phyloP scores from a whole-genome alignment of 2,329 filamentous ascomycete species.

The Sarocladiaceae sp. region DNA sequence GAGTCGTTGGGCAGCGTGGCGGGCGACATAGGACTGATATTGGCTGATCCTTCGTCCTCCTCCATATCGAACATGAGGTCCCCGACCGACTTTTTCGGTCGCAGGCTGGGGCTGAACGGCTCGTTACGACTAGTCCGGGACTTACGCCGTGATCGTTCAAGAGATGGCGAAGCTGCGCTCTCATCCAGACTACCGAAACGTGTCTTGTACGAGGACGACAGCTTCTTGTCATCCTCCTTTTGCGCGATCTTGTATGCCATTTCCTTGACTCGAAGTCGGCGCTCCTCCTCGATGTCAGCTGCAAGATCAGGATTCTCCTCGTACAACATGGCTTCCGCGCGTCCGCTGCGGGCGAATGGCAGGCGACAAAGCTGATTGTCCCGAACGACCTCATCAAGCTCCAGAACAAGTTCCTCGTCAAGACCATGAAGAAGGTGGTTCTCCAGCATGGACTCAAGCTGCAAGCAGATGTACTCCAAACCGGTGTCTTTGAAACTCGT shows the following conservation, averaged over 20 bases:
- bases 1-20: constrained; percentile 10
- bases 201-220: constrained; percentile 55
- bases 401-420: constrained; percentile 74
- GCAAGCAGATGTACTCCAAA: constrained; percentile 86
- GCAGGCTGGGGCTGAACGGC: constrained; percentile 61
- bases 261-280: constrained; percentile 67
- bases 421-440: constrained; percentile 83
- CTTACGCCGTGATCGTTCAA: constrained; percentile 42
- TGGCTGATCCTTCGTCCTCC: constrained; percentile 52
- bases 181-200: constrained; percentile 66
- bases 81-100: constrained; percentile 61
- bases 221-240: constrained; percentile 60
- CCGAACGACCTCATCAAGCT: constrained; percentile 76
- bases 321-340: constrained; percentile 62
- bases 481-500: constrained; percentile 83
- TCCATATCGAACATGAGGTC: constrained; percentile 97
- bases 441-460: constrained; percentile 87
- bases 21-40: constrained; percentile 15
- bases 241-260: constrained; percentile 65
- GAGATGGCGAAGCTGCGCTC: constrained; percentile 34
- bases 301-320: constrained; percentile 61
- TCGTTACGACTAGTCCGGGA: constrained; percentile 47
- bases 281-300: constrained; percentile 64
- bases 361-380: constrained; percentile 76
- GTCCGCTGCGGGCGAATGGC: constrained; percentile 73